Evolutionary conservation across 139 green algal genomes (phyloP), one percentile per base, ranked within the genome.

Genomic region (Zygnema circumcarinatum): DNA sequence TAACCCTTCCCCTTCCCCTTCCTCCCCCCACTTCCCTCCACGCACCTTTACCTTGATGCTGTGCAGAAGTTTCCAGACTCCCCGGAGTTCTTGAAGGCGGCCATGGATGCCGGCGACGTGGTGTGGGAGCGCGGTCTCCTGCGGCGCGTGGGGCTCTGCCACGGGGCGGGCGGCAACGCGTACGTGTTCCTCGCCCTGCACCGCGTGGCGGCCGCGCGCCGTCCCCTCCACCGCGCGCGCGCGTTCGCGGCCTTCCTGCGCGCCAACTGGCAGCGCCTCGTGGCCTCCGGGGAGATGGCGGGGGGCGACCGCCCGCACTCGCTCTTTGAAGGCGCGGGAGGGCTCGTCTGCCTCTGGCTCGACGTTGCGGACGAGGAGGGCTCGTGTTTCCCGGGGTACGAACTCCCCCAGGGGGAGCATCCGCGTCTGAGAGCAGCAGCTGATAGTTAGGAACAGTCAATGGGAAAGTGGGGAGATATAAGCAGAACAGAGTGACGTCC

Each of bases 71-170:
- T 78, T 11, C 69, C 69, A 16, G 69, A 78, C 36, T 39, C 35
- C 36, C 35, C 20, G 1, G 22, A 88, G 38, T 87, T 87, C 42
- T 31, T 90, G 56, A 1, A 88, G 73, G 86, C 83, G 11, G 86
- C 86, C 7, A 38, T 88, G 21, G 84, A 85, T 20, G 82, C 86
- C 20, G 86, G 39, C 16, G 86, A 90, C 20, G 41, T 90, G 2
- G 84, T 91, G n/a, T 90, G 86, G 86, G n/a, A 91, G 56, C 83
- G 86, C 39, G 86, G 86, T 3, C 54, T 90, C 31, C 84, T 90
- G 21, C 67, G 84, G 25, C 86, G 68, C 11, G 33, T 90, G 31
- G 86, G 86, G 0, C 85, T 90, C n/a, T 90, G 86, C 42, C 86
- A 90, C 72, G 86, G 86, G n/a, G 36, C 90, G 0, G n/a, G 21